A percentile compares a stretch with the other conserved stretches of the same genome.
phyloP scores from a whole-genome alignment of 2,329 filamentous ascomycete species.

The Talaromyces sp. region DNA sequence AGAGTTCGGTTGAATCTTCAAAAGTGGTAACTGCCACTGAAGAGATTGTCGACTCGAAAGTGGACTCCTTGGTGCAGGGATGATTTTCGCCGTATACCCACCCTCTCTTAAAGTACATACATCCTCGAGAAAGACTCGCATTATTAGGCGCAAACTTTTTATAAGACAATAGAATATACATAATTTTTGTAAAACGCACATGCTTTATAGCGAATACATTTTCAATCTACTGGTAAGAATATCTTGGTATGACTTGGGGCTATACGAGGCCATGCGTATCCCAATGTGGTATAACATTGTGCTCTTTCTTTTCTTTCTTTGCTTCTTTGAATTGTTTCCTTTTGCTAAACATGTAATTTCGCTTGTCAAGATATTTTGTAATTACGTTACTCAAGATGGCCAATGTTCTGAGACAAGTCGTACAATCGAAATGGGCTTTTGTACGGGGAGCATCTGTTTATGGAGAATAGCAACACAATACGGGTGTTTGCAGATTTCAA shows the following conservation, averaged over 20 bases:
- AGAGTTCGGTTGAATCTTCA: not conserved
- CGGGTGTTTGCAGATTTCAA: not conserved
- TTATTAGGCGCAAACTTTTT: not conserved
- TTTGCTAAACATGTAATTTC: not conserved
- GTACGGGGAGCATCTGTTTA: not conserved
- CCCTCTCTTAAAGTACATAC: not conserved
- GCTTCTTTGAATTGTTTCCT: not conserved
- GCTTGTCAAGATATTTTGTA: not conserved
- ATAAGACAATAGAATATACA: not conserved
- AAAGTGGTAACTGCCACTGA: not conserved
- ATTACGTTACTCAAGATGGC: not conserved
- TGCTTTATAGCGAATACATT: not conserved
- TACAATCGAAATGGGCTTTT: not conserved
- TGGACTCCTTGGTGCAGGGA: not conserved
- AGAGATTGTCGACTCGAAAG: not conserved
- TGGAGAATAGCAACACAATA: not conserved
- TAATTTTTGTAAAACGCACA: not conserved
- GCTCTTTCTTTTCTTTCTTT: not conserved
- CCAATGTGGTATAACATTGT: not conserved
- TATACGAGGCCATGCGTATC: not conserved
- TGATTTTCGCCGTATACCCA: not conserved
- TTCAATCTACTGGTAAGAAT: not conserved
- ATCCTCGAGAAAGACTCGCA: not conserved
- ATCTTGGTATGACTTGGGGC: not conserved
- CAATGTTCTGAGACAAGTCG: not conserved